phyloP scores from a whole-genome alignment of 1,284 basidiomycete genomes.

The Schizophyllum amplum region DNA sequence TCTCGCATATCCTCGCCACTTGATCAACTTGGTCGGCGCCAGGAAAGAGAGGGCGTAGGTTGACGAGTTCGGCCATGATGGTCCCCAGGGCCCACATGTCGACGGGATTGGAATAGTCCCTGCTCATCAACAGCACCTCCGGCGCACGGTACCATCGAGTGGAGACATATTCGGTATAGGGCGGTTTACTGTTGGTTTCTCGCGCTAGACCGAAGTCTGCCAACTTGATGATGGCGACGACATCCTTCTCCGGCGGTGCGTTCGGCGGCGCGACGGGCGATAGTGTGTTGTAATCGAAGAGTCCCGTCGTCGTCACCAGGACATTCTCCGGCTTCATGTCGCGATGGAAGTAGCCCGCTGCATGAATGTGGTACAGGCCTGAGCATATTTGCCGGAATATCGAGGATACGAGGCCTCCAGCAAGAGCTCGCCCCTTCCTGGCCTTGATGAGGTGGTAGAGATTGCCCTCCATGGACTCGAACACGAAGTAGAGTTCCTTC shows the following conservation, averaged over 20 bases:
- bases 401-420: slow-evolving; percentile 90
- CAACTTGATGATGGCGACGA: slow-evolving; percentile 95
- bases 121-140: slow-evolving; percentile 87
- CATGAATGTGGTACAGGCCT: slow-evolving; percentile 91
- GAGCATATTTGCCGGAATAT: slow-evolving; percentile 91
- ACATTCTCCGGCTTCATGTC: slow-evolving; percentile 99
- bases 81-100: slow-evolving; percentile 99
- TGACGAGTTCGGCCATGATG: slow-evolving; percentile 95
- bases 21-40: slow-evolving; percentile 95
- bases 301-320: slow-evolving; percentile 98
- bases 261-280: slow-evolving; percentile 51
- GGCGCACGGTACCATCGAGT: slow-evolving; percentile 99
- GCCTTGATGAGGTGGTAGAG: slow-evolving; percentile 99
- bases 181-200: slow-evolving; percentile 83
- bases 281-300: slow-evolving; percentile 87
- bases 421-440: slow-evolving; percentile 88
- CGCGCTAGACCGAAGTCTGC: slow-evolving; percentile 98
- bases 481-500: slow-evolving; percentile 98
- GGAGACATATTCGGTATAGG: slow-evolving; percentile 98
- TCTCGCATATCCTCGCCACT: slow-evolving; percentile 81
- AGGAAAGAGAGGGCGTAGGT: slow-evolving; percentile 95
- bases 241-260: slow-evolving; percentile 79
- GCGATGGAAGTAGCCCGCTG: slow-evolving; percentile 93
- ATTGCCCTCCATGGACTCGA: slow-evolving; percentile 99
- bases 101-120: slow-evolving; percentile 92